A percentile compares a stretch with the other conserved stretches of the same genome.
These are phyloP conservation scores for Diutina sp. DNA, from an alignment of 1,139 yeast species.

Conservation along the genomic window DNA sequence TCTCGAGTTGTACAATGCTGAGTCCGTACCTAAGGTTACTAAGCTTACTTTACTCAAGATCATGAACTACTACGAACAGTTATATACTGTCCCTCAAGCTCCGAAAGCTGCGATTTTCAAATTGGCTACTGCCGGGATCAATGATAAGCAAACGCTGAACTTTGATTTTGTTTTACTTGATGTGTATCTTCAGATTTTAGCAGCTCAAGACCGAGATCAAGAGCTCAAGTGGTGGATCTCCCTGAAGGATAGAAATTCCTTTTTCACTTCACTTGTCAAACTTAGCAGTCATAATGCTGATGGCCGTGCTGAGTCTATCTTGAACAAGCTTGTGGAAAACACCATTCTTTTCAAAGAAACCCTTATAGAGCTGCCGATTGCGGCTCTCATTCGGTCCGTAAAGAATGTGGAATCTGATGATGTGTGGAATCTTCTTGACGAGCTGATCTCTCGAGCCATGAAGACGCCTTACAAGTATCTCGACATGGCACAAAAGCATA, in stretches of 20 bases:
- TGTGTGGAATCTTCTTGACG: slow-evolving; percentile 55
- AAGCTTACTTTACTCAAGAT: slow-evolving; percentile 8
- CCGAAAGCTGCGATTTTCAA: slow-evolving; percentile 3
- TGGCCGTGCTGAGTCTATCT: neutral
- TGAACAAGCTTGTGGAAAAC: neutral
- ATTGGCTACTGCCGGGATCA: slow-evolving; percentile 2
- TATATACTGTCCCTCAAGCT: neutral
- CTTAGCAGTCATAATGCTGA: slow-evolving; percentile 10
- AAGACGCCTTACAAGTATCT: slow-evolving; percentile 75
- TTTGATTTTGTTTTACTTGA: slow-evolving; percentile 36
- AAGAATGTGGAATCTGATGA: neutral
- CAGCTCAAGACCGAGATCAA: slow-evolving; percentile 16
- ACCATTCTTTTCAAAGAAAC: neutral
- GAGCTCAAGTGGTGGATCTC: slow-evolving; percentile 55
- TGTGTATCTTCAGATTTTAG: slow-evolving; percentile 25
- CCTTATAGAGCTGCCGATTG: neutral
- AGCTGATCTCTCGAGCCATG: slow-evolving; percentile 55
- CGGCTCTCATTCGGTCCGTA: neutral
- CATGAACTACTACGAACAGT: slow-evolving; percentile 4
- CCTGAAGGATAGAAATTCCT: slow-evolving; percentile 28
- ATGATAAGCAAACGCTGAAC: slow-evolving; percentile 2
- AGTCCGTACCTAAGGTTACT: slow-evolving; percentile 10
- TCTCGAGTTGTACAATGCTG: slow-evolving; percentile 8
- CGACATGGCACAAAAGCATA: slow-evolving; percentile 40
- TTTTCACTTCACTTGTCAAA: slow-evolving; percentile 48